phyloP scores from a whole-genome alignment of 2,329 filamentous ascomycete genomes.

The Aspergillus sp. region DNA sequence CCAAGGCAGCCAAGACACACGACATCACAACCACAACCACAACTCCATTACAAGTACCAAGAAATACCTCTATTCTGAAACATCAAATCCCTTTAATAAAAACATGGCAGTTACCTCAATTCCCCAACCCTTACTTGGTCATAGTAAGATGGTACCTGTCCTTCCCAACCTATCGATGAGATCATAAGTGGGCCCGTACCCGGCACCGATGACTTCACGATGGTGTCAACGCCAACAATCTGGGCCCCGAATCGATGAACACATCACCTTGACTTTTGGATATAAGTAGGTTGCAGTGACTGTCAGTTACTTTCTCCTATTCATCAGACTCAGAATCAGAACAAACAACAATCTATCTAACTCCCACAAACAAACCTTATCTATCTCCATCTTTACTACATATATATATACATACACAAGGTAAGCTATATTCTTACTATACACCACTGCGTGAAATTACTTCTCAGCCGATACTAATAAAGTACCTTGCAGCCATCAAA shows the following conservation, averaged over 20 bases:
- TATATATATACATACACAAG: not conserved
- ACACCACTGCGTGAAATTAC: no score
- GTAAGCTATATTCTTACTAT: not conserved
- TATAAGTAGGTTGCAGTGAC: not conserved
- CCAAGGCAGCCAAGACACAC: no score
- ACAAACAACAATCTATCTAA: not conserved
- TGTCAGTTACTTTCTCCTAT: no score
- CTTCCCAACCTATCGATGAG: slow-evolving; percentile 21
- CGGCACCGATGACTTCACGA: slow-evolving; percentile 36
- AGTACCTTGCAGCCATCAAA: slow-evolving; percentile 16
- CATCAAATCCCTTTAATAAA: no score
- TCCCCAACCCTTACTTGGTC: no score
- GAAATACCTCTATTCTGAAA: no score
- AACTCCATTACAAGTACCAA: no score
- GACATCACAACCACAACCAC: no score
- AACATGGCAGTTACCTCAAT: no score
- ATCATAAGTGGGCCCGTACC: slow-evolving; percentile 23
- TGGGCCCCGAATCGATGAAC: slow-evolving; percentile 1
- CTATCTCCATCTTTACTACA: not conserved
- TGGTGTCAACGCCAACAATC: slow-evolving; percentile 27
- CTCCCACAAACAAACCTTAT: not conserved
- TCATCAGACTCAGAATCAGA: no score
- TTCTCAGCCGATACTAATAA: not conserved
- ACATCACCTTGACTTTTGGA: not conserved
- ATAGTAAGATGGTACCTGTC: not conserved